These are phyloP conservation scores for Candida maris DNA, from an alignment of 805 yeast species.

Conservation along the genomic window DNA sequence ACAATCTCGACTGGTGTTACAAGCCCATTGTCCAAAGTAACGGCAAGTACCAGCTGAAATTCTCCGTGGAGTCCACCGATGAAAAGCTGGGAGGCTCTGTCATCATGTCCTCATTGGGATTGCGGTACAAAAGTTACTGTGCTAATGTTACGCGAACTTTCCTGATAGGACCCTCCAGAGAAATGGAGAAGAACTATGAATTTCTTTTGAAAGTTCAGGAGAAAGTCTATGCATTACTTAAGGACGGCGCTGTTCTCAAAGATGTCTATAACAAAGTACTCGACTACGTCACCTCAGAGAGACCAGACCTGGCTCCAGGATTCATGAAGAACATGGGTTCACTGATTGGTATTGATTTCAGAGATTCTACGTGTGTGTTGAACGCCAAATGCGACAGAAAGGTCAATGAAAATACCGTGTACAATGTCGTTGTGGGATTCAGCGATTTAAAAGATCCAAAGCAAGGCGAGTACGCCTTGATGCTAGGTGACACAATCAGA, in stretches of 20 bases:
- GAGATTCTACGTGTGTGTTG: slow-evolving; percentile 73
- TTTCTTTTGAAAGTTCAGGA: slow-evolving; percentile 67
- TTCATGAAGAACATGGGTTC: slow-evolving; percentile 84
- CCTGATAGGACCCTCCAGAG: slow-evolving; percentile 81
- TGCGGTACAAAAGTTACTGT: slow-evolving; percentile 85
- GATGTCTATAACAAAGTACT: slow-evolving; percentile 62
- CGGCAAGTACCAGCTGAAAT: slow-evolving; percentile 75
- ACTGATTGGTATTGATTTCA: slow-evolving; percentile 83
- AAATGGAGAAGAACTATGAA: slow-evolving; percentile 76
- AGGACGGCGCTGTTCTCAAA: slow-evolving; percentile 65
- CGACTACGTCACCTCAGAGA: slow-evolving; percentile 55
- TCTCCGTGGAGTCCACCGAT: slow-evolving; percentile 74
- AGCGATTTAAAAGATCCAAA: slow-evolving; percentile 52
- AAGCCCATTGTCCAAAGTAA: slow-evolving; percentile 90
- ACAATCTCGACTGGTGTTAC: slow-evolving; percentile 87
- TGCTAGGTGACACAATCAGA: slow-evolving; percentile 77
- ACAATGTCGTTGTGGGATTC: slow-evolving; percentile 77
- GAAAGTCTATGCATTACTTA: slow-evolving; percentile 55
- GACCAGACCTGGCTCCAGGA: slow-evolving; percentile 59
- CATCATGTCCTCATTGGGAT: slow-evolving; percentile 77
- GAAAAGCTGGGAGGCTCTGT: slow-evolving; percentile 70
- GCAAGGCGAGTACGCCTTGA: slow-evolving; percentile 61
- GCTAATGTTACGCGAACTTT: slow-evolving; percentile 86
- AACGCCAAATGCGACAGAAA: slow-evolving; percentile 68
- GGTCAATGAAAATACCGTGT: slow-evolving; percentile 67